Evolutionary conservation across 352 stramenopile species (phyloP).

Genomic region (Globisporangium cylindrosporum): DNA sequence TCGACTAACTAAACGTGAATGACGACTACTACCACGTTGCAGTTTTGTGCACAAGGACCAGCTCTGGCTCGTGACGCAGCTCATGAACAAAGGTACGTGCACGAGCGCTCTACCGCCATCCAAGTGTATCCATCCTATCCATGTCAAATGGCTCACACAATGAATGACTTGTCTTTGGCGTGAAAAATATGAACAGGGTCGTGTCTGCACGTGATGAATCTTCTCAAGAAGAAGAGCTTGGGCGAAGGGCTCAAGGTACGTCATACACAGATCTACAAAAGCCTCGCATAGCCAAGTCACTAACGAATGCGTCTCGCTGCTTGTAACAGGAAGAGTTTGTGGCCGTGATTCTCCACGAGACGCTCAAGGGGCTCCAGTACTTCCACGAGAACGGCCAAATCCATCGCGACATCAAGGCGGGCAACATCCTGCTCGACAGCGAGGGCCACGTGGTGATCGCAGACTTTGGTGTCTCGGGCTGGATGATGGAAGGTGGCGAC

Average conservation of each 20-base stretch:
- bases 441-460: constrained; percentile 95
- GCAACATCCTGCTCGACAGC: constrained; percentile 95
- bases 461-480: constrained; percentile 98
- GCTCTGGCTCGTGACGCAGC: constrained; percentile 98
- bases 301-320: not conserved
- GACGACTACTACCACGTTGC: not conserved
- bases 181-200: constrained; percentile 56
- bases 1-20: not conserved
- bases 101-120: not conserved
- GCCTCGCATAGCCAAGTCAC: not conserved
- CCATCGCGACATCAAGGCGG: constrained; percentile 98
- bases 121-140: not conserved
- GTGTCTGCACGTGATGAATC: constrained; percentile 96
- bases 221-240: constrained; percentile 88
- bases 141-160: not conserved
- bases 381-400: constrained; percentile 99
- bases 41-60: constrained; percentile 97
- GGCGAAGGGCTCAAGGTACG: constrained; percentile 77
- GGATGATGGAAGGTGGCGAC: constrained; percentile 96
- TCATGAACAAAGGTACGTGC: constrained; percentile 95
- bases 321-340: constrained; percentile 89
- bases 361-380: constrained; percentile 97
- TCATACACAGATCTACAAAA: not conserved
- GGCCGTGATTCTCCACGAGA: constrained; percentile 96
- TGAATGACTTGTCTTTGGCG: not conserved